phyloP scores from a whole-genome alignment of 2,329 filamentous ascomycete genomes.

The Phaeosphaeria sp. region DNA sequence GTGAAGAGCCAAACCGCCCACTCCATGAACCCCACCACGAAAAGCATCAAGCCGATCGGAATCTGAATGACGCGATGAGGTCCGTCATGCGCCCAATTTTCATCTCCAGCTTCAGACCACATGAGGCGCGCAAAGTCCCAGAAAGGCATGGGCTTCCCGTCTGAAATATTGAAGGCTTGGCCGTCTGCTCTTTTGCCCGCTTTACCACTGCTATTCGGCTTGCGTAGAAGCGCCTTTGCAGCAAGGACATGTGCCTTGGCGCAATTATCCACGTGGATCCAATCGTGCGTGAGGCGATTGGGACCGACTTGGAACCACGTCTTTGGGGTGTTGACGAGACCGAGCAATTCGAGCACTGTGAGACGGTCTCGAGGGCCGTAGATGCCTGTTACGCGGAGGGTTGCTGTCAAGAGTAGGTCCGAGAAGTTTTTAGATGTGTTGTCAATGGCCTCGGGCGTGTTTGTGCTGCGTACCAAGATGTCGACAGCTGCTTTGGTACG shows the following conservation, averaged over 20 bases:
- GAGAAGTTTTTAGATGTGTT: not conserved
- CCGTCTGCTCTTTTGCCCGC: conserved; percentile 42
- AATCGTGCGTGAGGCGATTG: conserved; percentile 57
- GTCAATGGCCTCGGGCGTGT: not conserved
- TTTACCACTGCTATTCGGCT: conserved; percentile 27
- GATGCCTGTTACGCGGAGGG: conserved; percentile 6
- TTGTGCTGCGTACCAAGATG: not conserved
- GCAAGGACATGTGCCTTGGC: conserved; percentile 57
- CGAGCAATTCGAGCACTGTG: conserved; percentile 5
- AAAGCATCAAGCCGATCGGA: conserved; percentile 43
- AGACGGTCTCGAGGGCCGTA: conserved; percentile 11
- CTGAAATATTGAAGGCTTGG: conserved; percentile 55
- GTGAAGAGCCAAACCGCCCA: conserved; percentile 43
- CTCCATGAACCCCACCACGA: conserved; percentile 47
- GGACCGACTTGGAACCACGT: conserved; percentile 49
- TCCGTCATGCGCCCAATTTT: conserved; percentile 36
- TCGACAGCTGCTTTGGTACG: not conserved
- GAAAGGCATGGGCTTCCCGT: conserved; percentile 51
- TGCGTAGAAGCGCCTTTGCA: conserved; percentile 51
- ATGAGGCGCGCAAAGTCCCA: conserved; percentile 51
- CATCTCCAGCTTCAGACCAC: conserved; percentile 18
- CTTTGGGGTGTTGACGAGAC: not conserved
- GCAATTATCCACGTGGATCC: conserved; percentile 54
- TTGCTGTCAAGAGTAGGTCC: not conserved
- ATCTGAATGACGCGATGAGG: conserved; percentile 45